Conservation (phyloP, 2,329 filamentous ascomycete genomes). For the Apiospora rasikravindrae region DNA sequence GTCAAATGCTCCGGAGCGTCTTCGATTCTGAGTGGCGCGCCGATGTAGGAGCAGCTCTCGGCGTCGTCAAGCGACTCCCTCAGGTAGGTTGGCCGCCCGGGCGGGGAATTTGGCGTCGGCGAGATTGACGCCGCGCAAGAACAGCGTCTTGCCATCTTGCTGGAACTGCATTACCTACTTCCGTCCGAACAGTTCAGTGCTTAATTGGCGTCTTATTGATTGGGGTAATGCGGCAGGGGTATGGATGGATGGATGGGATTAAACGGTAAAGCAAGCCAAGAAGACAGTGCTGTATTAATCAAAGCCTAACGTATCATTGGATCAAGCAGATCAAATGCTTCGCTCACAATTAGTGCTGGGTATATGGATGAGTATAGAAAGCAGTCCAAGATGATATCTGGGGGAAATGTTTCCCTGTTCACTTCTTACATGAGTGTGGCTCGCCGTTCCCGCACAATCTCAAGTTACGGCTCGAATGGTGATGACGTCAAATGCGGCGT, state of each 20-base stretch:
- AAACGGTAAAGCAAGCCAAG: slow-evolving; percentile 1
- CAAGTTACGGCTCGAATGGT: not conserved
- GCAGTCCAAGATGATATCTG: not conserved
- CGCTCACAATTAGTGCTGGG: not conserved
- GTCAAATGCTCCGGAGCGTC: slow-evolving; percentile 28
- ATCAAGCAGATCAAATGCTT: not conserved
- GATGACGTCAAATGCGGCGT: slow-evolving; percentile 11
- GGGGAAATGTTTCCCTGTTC: not conserved
- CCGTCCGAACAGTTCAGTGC: not conserved
- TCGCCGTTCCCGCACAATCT: not conserved
- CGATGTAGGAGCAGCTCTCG: slow-evolving; percentile 26
- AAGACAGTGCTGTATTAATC: not conserved
- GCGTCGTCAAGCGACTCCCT: slow-evolving; percentile 26
- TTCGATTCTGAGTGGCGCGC: slow-evolving; percentile 25
- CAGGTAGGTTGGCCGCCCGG: slow-evolving; percentile 26
- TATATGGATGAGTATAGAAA: not conserved
- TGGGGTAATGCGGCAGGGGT: not conserved
- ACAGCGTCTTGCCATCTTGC: slow-evolving; percentile 27
- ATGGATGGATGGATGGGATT: not conserved
- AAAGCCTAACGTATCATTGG: not conserved
- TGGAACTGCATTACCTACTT: slow-evolving; percentile 22
- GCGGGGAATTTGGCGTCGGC: slow-evolving; percentile 32
- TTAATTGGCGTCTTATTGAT: slow-evolving; percentile 2
- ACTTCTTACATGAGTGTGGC: too few relatives aligned
- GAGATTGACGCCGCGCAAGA: slow-evolving; percentile 33